phyloP scores from a whole-genome alignment of 768 basidiomycete species.

The Wakefieldia striispora region DNA sequence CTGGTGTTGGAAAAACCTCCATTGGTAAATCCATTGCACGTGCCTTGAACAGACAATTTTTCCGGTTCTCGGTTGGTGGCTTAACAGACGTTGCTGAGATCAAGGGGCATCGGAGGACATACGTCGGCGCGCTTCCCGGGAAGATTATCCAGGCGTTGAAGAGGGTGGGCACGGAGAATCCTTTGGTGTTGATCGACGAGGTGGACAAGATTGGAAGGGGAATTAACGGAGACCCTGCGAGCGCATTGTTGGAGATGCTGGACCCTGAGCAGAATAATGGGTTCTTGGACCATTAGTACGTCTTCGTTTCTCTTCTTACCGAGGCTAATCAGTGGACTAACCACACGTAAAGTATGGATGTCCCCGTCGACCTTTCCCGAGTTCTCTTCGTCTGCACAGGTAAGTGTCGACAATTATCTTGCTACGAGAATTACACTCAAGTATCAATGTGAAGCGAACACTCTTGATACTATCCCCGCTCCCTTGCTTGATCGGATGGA shows the following conservation, averaged over 20 bases:
- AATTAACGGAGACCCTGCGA: conserved; percentile 89
- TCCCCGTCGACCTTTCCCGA: conserved; percentile 92
- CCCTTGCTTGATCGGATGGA: conserved; percentile 96
- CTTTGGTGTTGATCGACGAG: conserved; percentile 91
- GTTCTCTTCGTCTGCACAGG: conserved; percentile 97
- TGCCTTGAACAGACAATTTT: conserved; percentile 88
- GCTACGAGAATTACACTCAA: conserved; percentile 6
- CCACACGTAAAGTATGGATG: conserved; percentile 77
- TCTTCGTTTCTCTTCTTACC: conserved; percentile 12
- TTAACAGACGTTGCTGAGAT: conserved; percentile 98
- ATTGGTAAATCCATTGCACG: conserved; percentile 95
- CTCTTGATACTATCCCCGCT: conserved; percentile 90
- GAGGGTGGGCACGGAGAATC: conserved; percentile 91
- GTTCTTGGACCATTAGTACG: conserved; percentile 94
- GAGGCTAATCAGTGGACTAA: conserved; percentile 2
- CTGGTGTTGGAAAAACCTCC: conserved; percentile 96
- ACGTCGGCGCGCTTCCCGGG: conserved; percentile 90
- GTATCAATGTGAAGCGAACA: conserved; percentile 57
- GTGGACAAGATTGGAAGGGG: conserved; percentile 95
- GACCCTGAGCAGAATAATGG: conserved; percentile 94
- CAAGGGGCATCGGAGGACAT: conserved; percentile 97
- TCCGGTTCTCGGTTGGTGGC: conserved; percentile 95
- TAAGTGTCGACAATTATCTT: conserved; percentile 19
- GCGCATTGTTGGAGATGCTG: conserved; percentile 89
- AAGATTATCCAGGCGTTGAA: conserved; percentile 95